A percentile compares a stretch with the other conserved stretches of the same genome.
These are phyloP conservation scores for Cryptococcus jaspeensis DNA, from an alignment of 1,284 basidiomycete species.

Conservation along the genomic window DNA sequence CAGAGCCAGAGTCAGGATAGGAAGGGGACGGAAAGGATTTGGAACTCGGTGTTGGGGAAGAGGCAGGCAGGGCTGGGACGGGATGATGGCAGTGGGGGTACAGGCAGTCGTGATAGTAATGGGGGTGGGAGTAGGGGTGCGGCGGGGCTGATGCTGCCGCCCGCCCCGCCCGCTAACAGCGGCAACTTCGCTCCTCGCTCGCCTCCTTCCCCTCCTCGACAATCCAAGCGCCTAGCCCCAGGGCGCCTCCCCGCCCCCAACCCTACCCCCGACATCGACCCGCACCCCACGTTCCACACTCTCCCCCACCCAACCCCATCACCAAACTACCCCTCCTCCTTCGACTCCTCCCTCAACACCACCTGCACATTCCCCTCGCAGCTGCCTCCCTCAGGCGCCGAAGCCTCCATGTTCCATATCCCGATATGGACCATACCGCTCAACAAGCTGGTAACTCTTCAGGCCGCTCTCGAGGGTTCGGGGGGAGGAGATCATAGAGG, in stretches of 20 bases:
- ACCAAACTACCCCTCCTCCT: constrained; percentile 6
- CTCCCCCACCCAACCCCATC: constrained; percentile 2
- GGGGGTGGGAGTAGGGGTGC: too few relatives aligned
- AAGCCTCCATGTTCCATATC: constrained; percentile 23
- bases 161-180: too few relatives aligned
- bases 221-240: too few relatives aligned
- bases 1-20: neutral
- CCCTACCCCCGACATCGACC: neutral
- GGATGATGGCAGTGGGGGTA: too few relatives aligned
- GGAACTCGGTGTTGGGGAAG: neutral
- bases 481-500: neutral
- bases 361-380: constrained; percentile 22
- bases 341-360: constrained; percentile 36
- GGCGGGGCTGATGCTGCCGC: neutral
- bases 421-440: constrained; percentile 40
- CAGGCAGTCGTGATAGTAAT: too few relatives aligned
- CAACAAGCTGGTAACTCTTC: constrained; percentile 24
- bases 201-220: too few relatives aligned
- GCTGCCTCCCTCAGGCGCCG: constrained; percentile 16
- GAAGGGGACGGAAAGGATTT: neutral
- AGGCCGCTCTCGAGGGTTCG: constrained; percentile 9
- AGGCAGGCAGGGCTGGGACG: neutral
- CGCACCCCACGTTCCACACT: neutral
- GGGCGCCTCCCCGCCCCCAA: neutral
- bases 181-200: too few relatives aligned